Evolutionary conservation across 2,329 filamentous ascomycete species (phyloP), one percentile per base, ranked within the genome.

Genomic region (Beauveria australis): DNA sequence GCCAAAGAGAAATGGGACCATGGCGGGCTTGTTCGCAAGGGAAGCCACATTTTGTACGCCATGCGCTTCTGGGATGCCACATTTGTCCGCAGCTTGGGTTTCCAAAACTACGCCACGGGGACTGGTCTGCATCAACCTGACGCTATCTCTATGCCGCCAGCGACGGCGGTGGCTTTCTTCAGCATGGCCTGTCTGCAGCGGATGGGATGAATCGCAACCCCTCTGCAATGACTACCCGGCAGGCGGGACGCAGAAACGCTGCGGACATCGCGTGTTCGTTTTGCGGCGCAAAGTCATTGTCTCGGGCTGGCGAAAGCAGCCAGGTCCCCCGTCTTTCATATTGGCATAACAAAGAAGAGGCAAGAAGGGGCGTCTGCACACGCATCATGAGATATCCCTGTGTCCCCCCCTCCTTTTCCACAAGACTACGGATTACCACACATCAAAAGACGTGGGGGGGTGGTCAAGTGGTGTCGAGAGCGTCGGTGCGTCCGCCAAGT

Each of bases 31-130:
- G 10, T 46, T 44, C 24, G 12, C 33, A 37, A 37, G 33, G 33
- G 28, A 30, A 57, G 54, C 54, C 54, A 57, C 44, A 2, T 47
- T 56, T 53, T 33, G 16, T 5, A 24, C 43, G 54, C 54, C 43
- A 47, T 18, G 43, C 9, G 30, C 53, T 56, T 56, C 53, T 56
- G 53, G 53, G 48, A 56, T 44, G 53, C 53, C 53, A 28, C 28
- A 14, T 4, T 56, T 40, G 16, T 8, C 22, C n/a, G 30, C 19
- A 40, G 5, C 14, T 40, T n/a, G 54, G 43, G 28, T 30, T 49
- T 41, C 54, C 44, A 40, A 48, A 49, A 49, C 40, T 10, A 41
- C 40, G 52, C 52, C 52, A 57, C 44, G 4, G 33, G 19, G 19
- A 57, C 22, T 24, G 16, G 18, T 40, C 41, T 43, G 48, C 30